Base-by-base conservation (phyloP, 1,284 basidiomycete species). In the Cutaneotrichosporon cyanovorans region DNA sequence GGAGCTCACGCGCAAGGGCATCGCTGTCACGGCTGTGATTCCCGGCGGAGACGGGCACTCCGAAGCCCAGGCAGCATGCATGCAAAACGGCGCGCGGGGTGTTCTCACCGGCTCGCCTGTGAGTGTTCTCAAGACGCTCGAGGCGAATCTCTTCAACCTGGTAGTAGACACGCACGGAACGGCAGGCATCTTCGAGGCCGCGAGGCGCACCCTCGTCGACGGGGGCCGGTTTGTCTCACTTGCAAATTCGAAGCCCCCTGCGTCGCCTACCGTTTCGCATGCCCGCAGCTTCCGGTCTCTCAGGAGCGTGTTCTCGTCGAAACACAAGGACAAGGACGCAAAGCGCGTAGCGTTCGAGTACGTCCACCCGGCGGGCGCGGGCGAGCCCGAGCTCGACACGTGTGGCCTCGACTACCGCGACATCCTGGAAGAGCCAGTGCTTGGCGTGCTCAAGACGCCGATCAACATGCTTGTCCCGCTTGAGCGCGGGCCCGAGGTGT, bases 131-230 rank as follows among this genome's bases (percentile, higher is more conserved):
- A 43, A 62, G 32, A 54, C 51, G 15, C 51, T 71, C 38, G 65
- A 69, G 23, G 69, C 70, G 34, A 46, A 45, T 18, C 55, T 57
- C 3, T 85, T 87, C 63, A 85, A 90, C 63, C 81, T 81, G 22
- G 77, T 92, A 3, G 67, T 91, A 45, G 88, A 91, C 65, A 85
- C 84, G 1, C 72, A 85, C 18, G 88, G 88, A 9, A 86, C 87
- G 12, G 76, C 78, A 53, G 78, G 77, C 21, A 75, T 89, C 20
- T 85, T 85, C 77, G 82, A 85, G 53, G 82, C 81, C 2, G 78
- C 81, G 2, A 78, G 80, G 57, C 67, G 74, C 51, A 74, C 88
- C 20, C 71, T 92, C 48, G 71, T 69, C 39, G 58, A 59, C 49
- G 69, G 61, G 55, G 71, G 68, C 30, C 60, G 66, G 16, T 8